Evolutionary conservation across 2,329 filamentous ascomycete genomes (phyloP).

Genomic region (Trichoderma sp.): DNA sequence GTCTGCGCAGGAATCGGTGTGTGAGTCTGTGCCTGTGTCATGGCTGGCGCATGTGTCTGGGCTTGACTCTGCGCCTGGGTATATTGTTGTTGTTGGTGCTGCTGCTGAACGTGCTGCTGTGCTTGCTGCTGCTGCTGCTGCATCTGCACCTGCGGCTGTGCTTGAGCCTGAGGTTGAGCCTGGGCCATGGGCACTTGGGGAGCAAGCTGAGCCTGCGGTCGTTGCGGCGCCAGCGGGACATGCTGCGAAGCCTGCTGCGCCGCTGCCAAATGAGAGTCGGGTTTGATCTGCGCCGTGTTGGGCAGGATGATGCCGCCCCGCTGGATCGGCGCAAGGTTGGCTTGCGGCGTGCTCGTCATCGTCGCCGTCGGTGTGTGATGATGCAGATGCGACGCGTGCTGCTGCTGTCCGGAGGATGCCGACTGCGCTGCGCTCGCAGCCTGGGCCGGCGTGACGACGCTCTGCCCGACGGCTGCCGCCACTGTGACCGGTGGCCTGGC

Average conservation of each 20-base stretch:
- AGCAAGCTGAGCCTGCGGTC: conserved; percentile 38
- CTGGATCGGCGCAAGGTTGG: conserved; percentile 3
- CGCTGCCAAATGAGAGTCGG: conserved; percentile 35
- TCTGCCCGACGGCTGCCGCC: conserved; percentile 35
- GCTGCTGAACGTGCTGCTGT: not conserved
- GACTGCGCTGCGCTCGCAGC: conserved; percentile 38
- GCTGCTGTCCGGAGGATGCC: conserved; percentile 31
- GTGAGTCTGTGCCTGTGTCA: conserved; percentile 29
- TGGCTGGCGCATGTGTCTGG: conserved; percentile 30
- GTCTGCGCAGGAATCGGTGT: conserved; percentile 30
- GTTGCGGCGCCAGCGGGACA: conserved; percentile 35
- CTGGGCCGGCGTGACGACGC: conserved; percentile 42
- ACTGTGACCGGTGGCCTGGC: conserved; percentile 34
- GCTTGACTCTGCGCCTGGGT: conserved; percentile 37
- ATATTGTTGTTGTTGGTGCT: conserved; percentile 30
- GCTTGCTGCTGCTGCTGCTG: conserved; percentile 20
- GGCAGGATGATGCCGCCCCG: conserved; percentile 25
- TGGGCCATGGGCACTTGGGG: conserved; percentile 35
- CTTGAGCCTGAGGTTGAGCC: conserved; percentile 31
- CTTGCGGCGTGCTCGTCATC: conserved; percentile 12
- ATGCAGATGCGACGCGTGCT: conserved; percentile 24
- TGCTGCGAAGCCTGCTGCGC: conserved; percentile 40
- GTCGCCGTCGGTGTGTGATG: conserved; percentile 31
- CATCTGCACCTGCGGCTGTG: conserved; percentile 27
- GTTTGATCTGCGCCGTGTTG: conserved; percentile 33